Conservation (phyloP, 1,284 basidiomycete species). For the Chondrostereum purpureum region DNA sequence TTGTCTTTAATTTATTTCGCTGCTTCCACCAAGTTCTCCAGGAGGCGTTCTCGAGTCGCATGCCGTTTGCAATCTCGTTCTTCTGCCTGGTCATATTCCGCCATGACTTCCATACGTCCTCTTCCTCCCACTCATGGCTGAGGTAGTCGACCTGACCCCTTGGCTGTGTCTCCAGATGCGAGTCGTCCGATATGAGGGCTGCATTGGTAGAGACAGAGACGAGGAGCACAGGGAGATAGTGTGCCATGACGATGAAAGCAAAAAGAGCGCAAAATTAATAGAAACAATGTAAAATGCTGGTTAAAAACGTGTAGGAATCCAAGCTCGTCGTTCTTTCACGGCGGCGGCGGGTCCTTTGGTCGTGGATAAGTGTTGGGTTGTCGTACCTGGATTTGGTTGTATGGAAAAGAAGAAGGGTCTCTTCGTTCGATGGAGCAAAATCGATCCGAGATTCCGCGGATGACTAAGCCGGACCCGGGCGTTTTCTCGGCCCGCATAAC, state of each 20-base stretch:
- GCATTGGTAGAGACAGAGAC: conserved; percentile 54
- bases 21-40: conserved; percentile 99
- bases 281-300: background rate
- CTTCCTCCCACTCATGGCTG: conserved; percentile 95
- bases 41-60: conserved; percentile 92
- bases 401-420: background rate
- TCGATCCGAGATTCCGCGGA: background rate
- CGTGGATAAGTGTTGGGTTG: background rate
- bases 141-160: conserved; percentile 77
- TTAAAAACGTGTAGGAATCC: background rate
- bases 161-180: conserved; percentile 55
- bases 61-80: conserved; percentile 95
- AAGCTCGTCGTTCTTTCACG: too few relatives aligned
- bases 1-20: conserved; percentile 91
- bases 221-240: conserved; percentile 64
- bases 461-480: background rate
- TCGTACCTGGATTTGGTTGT: background rate
- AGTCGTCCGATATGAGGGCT: conserved; percentile 51
- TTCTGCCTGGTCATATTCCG: conserved; percentile 98
- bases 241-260: conserved; percentile 38
- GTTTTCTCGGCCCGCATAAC: background rate
- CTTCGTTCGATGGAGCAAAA: background rate
- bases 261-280: background rate
- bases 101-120: conserved; percentile 98
- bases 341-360: too few relatives aligned